Evolutionary conservation across 345 rosid species (phyloP).

Genomic region (sweet orange (Citrus sinensis)): DNA sequence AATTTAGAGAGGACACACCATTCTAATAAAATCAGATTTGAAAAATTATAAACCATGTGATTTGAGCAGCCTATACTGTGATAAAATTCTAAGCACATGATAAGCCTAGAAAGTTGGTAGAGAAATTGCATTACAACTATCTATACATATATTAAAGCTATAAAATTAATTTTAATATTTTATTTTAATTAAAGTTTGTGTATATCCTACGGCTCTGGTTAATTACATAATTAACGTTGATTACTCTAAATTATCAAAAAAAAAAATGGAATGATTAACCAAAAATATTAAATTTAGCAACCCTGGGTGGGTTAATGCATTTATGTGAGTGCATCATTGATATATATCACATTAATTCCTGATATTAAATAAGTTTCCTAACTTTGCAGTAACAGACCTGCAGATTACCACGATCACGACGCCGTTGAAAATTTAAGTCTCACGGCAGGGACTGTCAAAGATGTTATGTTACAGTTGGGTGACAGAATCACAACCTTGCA

Average conservation of each 20-base stretch:
- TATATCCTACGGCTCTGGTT: not conserved
- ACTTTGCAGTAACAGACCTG: not conserved
- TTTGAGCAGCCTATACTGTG: not conserved
- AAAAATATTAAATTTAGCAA: not conserved
- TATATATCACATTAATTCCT: not conserved
- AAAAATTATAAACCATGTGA: not conserved
- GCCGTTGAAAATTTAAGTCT: not conserved
- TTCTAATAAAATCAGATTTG: not conserved
- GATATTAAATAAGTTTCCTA: not conserved
- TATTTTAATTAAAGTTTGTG: not conserved
- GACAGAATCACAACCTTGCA: not conserved
- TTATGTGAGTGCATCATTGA: not conserved
- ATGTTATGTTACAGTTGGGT: not conserved
- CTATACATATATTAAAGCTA: no score
- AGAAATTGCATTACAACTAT: not conserved
- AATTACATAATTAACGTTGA: not conserved
- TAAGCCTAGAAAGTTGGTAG: constrained; percentile 1
- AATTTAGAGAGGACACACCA: no score
- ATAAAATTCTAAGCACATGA: not conserved
- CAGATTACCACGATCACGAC: no score
- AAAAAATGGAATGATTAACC: no score
- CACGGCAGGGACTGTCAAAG: no score
- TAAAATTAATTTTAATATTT: no score
- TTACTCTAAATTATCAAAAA: no score
- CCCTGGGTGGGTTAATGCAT: not conserved